These are phyloP conservation scores for Cyclanthera cordifolia DNA, from an alignment of 306 rosid genomes.

Conservation along the genomic window DNA sequence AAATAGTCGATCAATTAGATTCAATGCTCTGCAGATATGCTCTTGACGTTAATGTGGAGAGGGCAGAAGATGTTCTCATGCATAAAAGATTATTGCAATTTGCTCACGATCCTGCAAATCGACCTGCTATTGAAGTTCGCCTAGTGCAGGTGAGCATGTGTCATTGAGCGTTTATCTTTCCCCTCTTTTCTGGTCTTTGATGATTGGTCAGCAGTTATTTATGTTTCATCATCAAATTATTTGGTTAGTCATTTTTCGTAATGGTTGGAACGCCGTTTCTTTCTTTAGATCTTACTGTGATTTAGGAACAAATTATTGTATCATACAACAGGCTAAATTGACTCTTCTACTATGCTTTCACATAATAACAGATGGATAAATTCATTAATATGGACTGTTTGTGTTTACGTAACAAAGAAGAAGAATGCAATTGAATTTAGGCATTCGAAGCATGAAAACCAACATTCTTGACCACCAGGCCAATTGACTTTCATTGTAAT, in stretches of 20 bases:
- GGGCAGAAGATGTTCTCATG: slow-evolving; percentile 92
- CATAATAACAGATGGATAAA: not conserved
- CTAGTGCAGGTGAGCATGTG: slow-evolving; percentile 65
- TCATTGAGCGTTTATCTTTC: not conserved
- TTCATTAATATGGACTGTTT: not conserved
- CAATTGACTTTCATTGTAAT: not conserved
- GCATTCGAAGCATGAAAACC: not conserved
- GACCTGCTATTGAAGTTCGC: slow-evolving; percentile 92
- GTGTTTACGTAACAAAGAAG: not conserved
- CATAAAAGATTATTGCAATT: slow-evolving; percentile 73
- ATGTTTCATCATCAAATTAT: not conserved
- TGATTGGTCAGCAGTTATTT: not conserved
- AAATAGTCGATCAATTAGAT: slow-evolving; percentile 24
- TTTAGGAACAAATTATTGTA: not conserved
- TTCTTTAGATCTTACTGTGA: not conserved
- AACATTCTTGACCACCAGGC: not conserved
- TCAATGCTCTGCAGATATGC: slow-evolving; percentile 57
- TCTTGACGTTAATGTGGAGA: slow-evolving; percentile 88
- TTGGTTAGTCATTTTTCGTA: not conserved
- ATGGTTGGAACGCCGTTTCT: not conserved
- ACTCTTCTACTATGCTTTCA: slow-evolving; percentile 1
- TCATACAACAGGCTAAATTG: not conserved
- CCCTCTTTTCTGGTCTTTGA: not conserved
- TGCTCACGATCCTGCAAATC: slow-evolving; percentile 76
- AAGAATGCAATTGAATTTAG: not conserved